Evolutionary conservation across 2,329 filamentous ascomycete genomes (phyloP).

Genomic region (Cladobotryum protrusum): DNA sequence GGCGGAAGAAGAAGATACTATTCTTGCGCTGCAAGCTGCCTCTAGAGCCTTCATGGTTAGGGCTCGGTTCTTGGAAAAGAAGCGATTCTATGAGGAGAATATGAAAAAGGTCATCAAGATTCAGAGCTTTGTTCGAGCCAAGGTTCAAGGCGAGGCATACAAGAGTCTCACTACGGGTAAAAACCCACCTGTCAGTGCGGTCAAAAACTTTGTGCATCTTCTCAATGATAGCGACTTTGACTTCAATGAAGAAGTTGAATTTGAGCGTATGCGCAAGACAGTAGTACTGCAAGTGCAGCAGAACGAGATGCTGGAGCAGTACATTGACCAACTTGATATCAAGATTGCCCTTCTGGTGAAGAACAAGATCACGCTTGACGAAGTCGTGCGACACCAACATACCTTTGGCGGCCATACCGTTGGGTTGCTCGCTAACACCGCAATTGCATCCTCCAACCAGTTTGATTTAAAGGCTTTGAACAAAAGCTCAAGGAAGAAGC

Average conservation of each 20-base stretch:
- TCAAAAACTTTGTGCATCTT: slow-evolving; percentile 96
- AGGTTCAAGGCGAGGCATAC: slow-evolving; percentile 95
- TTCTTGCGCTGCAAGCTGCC: slow-evolving; percentile 68
- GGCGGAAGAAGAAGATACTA: slow-evolving; percentile 72
- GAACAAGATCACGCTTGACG: slow-evolving; percentile 98
- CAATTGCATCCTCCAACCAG: slow-evolving; percentile 82
- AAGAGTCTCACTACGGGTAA: slow-evolving; percentile 94
- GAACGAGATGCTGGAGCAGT: slow-evolving; percentile 95
- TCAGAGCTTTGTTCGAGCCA: slow-evolving; percentile 90
- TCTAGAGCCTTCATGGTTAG: slow-evolving; percentile 70
- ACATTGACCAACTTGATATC: slow-evolving; percentile 97
- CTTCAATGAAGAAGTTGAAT: slow-evolving; percentile 97
- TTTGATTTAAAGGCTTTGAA: slow-evolving; percentile 97
- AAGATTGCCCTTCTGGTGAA: slow-evolving; percentile 97
- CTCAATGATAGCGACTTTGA: slow-evolving; percentile 98
- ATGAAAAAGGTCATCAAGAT: slow-evolving; percentile 99
- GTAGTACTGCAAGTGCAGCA: slow-evolving; percentile 96
- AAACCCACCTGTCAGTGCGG: slow-evolving; percentile 91
- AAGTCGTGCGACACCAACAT: slow-evolving; percentile 93
- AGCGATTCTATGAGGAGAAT: slow-evolving; percentile 84
- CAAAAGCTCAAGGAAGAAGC: slow-evolving; percentile 90
- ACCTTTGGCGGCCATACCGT: slow-evolving; percentile 90
- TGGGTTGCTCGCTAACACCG: slow-evolving; percentile 77
- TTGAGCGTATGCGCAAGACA: slow-evolving; percentile 88
- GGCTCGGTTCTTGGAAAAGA: slow-evolving; percentile 73